Base-by-base conservation (phyloP, 1,284 basidiomycete genomes). In the Cutaneotrichosporon cavernicola region DNA sequence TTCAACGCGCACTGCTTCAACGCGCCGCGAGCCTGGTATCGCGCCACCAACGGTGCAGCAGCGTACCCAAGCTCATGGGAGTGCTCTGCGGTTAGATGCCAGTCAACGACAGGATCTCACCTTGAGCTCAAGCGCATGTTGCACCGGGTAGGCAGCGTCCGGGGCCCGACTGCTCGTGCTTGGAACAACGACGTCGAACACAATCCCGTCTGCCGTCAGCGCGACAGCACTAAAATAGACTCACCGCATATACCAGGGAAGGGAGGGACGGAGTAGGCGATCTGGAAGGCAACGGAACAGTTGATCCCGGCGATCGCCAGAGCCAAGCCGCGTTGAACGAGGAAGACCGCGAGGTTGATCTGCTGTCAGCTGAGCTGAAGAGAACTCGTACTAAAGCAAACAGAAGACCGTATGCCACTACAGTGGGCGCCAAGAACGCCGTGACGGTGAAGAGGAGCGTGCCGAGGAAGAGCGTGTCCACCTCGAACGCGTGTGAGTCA, bases 361-460 rank as follows among this genome's bases (percentile, higher is more conserved):
- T 58, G 65, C 58, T 21, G 46, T 58, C 21, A 70, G 61, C 13
- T 36, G 4, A 67, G 30, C 10, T 52, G 13, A 16, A 13, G 22
- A 16, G 10, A 2, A 26, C 46, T 73, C 87, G 76, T 63, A 93
- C 91, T 62, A 86, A 67, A 3, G 89, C 89, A 69, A 97, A 96
- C 0, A 94, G 81, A 0, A 86, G 79, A 69, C 95, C 93, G 76
- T 96, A 99, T 0, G 88, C 89, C 31, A 90, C 74, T 2, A 96
- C 87, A 0, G 97, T 98, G 1, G 97, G 96, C 63, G 92, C 89
- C 5, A 98, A 83, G 77, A 99, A 97, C 0, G 89, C 87, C 5
- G 92, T 85, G 18, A 97, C 84, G 0, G 94, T 97, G 81, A 99
- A 98, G 30, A 99, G 83, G 51, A 99, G 89, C 0, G 96, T 96